A percentile compares a stretch with the other conserved stretches of the same genome.
phyloP scores from a whole-genome alignment of 129 eudicot species.

The Gnaphalium uliginosum region DNA sequence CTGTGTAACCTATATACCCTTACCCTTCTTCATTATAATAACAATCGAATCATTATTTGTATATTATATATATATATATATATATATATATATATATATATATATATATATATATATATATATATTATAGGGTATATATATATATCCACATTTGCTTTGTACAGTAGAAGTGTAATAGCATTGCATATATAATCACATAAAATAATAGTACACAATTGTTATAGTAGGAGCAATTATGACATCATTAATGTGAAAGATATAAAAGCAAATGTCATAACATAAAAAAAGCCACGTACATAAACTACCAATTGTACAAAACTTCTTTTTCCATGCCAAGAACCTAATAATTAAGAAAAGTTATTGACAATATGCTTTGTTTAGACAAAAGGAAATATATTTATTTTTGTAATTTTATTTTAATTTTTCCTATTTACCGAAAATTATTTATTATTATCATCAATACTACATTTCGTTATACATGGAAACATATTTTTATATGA shows the following conservation, averaged over 20 bases:
- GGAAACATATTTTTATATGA: not conserved
- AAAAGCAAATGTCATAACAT: slow-evolving; percentile 16
- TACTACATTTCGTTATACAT: not conserved
- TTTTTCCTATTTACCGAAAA: not conserved
- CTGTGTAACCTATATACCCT: slow-evolving; percentile 28
- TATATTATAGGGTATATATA: too few relatives aligned
- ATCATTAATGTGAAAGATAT: slow-evolving; percentile 26
- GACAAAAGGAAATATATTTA: not conserved
- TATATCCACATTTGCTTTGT: slow-evolving; percentile 16
- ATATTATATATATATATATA: too few relatives aligned
- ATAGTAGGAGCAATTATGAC: slow-evolving; percentile 15
- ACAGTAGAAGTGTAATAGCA: not conserved
- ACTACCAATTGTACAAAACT: slow-evolving; percentile 4
- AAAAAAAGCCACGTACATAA: slow-evolving; percentile 7
- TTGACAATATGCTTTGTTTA: too few relatives aligned
- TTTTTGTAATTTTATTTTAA: not conserved
- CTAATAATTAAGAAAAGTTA: too few relatives aligned
- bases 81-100: too few relatives aligned
- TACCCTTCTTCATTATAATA: slow-evolving; percentile 1
- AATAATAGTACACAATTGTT: slow-evolving; percentile 6
- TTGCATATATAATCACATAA: not conserved
- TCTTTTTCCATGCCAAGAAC: not conserved
- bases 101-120: too few relatives aligned
- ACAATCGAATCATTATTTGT: not conserved
- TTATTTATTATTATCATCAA: not conserved